A percentile compares a stretch with the other conserved stretches of the same genome.
These are phyloP conservation scores for Podaxis rugospora DNA, from an alignment of 768 basidiomycete species.

Conservation along the genomic window DNA sequence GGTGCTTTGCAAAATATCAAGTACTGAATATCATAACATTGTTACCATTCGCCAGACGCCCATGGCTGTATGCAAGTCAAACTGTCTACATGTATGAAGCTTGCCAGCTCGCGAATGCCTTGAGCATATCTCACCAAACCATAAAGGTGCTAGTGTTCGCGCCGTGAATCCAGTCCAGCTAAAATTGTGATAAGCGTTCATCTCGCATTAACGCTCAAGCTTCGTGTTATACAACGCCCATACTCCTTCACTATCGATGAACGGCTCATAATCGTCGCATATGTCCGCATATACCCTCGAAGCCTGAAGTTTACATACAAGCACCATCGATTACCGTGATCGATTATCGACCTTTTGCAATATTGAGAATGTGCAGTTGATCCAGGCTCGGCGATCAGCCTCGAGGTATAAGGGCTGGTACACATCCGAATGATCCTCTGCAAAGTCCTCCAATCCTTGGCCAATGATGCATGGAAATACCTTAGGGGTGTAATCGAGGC, in stretches of 20 bases:
- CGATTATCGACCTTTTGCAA: neutral
- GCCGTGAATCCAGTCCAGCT: too few relatives aligned
- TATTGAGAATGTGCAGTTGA: neutral
- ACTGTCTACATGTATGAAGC: too few relatives aligned
- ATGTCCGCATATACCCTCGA: neutral
- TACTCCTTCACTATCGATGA: neutral
- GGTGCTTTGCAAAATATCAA: neutral
- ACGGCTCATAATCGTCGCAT: neutral
- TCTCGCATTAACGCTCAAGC: neutral
- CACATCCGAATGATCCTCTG: neutral
- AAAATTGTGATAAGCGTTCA: neutral
- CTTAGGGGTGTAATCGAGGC: neutral
- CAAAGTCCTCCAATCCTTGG: neutral
- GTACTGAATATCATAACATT: neutral
- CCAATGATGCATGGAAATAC: neutral
- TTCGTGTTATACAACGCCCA: neutral
- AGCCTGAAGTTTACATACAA: neutral
- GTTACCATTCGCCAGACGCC: neutral
- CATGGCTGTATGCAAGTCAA: neutral
- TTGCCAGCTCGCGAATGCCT: too few relatives aligned
- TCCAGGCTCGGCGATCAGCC: neutral
- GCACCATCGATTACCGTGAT: neutral
- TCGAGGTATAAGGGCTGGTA: neutral
- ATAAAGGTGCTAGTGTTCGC: too few relatives aligned
- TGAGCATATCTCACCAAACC: too few relatives aligned